Conservation (phyloP, 805 yeast genomes). For the Wickerhamomyces ciferrii region DNA sequence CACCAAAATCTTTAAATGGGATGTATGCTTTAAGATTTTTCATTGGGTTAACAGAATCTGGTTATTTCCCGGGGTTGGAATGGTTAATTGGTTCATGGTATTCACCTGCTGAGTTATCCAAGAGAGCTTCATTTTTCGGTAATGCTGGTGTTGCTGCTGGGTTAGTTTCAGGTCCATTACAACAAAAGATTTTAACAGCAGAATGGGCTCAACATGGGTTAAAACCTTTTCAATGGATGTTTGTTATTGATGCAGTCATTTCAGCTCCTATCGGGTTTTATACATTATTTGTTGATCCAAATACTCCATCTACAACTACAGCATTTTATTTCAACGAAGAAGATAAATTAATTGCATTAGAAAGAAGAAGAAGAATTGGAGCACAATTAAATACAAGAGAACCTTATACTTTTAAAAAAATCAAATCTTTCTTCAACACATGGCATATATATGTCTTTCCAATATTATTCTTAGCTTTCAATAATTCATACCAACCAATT, state of each 20-base stretch:
- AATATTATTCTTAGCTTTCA: constrained; percentile 4
- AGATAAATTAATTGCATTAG: constrained; percentile 39
- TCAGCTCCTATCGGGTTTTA: constrained; percentile 38
- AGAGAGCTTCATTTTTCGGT: constrained; percentile 24
- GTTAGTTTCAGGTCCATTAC: constrained; percentile 33
- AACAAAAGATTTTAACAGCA: constrained; percentile 25
- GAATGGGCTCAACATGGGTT: constrained; percentile 17
- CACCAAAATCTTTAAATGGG: constrained; percentile 15
- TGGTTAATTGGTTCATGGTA: constrained; percentile 32
- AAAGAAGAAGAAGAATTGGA: constrained; percentile 33
- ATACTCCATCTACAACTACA: constrained; percentile 36
- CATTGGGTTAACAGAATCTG: constrained; percentile 37
- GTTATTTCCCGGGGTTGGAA: constrained; percentile 41
- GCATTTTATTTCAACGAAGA: constrained; percentile 28
- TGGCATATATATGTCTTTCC: constrained; percentile 45
- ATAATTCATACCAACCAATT: constrained; percentile 18
- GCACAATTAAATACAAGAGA: constrained; percentile 35
- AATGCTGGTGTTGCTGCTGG: constrained; percentile 27
- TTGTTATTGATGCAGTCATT: constrained; percentile 38
- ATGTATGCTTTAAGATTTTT: constrained; percentile 27
- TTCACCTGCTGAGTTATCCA: constrained; percentile 23
- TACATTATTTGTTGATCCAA: constrained; percentile 39
- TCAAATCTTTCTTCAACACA: constrained; percentile 34
- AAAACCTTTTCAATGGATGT: constrained; percentile 41
- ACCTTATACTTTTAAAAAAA: constrained; percentile 31